Evolutionary conservation across 257 asterid species (phyloP).

Genomic region (Nicotiana knightiana): DNA sequence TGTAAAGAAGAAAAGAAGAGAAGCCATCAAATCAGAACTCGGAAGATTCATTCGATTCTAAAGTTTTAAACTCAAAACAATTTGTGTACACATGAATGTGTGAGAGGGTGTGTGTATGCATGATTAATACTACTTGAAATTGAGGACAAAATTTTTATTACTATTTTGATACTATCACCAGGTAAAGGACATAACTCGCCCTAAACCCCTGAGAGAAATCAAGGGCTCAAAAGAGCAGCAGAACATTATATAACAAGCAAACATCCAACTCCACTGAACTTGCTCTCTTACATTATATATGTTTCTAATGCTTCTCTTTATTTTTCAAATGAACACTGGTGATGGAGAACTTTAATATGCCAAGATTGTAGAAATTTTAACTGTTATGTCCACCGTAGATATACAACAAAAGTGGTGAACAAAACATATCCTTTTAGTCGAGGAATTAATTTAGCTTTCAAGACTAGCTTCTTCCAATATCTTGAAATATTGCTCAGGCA

Average conservation of each 20-base stretch:
- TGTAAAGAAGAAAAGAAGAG: constrained; percentile 22
- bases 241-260: not conserved
- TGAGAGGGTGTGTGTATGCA: not conserved
- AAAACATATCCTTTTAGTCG: not conserved
- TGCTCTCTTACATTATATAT: not conserved
- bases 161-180: not conserved
- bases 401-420: not conserved
- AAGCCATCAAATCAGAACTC: not conserved
- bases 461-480: not conserved
- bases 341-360: not conserved
- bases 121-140: not conserved
- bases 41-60: not conserved
- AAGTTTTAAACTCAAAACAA: not conserved
- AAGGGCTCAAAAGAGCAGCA: not conserved
- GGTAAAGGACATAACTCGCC: not conserved
- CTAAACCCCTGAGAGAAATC: not conserved
- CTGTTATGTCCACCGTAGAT: not conserved
- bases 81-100: not conserved
- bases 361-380: not conserved
- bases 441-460: not conserved
- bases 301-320: not conserved
- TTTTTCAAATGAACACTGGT: not conserved
- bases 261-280: not conserved
- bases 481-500: not conserved
- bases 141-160: not conserved